Conservation (phyloP, 2,329 filamentous ascomycete species). For the Clarireedia hainanense region DNA sequence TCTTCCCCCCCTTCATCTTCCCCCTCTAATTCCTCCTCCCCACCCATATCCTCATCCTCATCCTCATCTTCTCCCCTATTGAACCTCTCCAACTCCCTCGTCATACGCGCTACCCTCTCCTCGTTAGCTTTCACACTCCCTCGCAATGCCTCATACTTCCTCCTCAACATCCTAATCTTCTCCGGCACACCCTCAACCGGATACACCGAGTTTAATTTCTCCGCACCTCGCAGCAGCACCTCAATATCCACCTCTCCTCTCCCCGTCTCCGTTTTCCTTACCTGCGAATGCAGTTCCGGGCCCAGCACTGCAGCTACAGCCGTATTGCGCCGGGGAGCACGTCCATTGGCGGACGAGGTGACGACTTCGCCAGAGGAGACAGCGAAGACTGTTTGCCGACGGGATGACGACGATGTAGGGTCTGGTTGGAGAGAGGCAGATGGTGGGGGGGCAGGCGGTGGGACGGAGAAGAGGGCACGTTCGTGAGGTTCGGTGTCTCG, state of each 20-base stretch:
- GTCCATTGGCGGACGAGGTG: slow-evolving; percentile 39
- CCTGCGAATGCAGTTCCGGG: slow-evolving; percentile 75
- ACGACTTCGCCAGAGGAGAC: slow-evolving; percentile 53
- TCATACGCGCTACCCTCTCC: slow-evolving; percentile 67
- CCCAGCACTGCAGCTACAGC: slow-evolving; percentile 87
- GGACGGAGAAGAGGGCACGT: slow-evolving; percentile 87
- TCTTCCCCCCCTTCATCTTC: slow-evolving; percentile 36
- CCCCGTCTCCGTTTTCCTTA: slow-evolving; percentile 45
- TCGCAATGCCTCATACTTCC: slow-evolving; percentile 61
- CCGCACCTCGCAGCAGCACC: slow-evolving; percentile 73
- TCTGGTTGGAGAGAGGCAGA: slow-evolving; percentile 34
- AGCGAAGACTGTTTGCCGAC: slow-evolving; percentile 59
- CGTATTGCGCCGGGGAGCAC: slow-evolving; percentile 60
- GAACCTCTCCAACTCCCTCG: slow-evolving; percentile 63
- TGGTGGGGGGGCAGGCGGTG: slow-evolving; percentile 41
- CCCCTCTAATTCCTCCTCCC: slow-evolving; percentile 28
- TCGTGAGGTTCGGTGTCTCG: slow-evolving; percentile 94
- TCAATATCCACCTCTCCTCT: slow-evolving; percentile 79
- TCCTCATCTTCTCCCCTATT: slow-evolving; percentile 55
- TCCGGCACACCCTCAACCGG: slow-evolving; percentile 72
- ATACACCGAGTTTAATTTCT: slow-evolving; percentile 86
- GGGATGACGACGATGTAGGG: slow-evolving; percentile 32
- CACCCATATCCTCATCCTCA: slow-evolving; percentile 35
- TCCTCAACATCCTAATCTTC: slow-evolving; percentile 63
- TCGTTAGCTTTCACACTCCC: slow-evolving; percentile 77